phyloP scores from a whole-genome alignment of 2,329 filamentous ascomycete species.

The Dactylellina drechsleri region DNA sequence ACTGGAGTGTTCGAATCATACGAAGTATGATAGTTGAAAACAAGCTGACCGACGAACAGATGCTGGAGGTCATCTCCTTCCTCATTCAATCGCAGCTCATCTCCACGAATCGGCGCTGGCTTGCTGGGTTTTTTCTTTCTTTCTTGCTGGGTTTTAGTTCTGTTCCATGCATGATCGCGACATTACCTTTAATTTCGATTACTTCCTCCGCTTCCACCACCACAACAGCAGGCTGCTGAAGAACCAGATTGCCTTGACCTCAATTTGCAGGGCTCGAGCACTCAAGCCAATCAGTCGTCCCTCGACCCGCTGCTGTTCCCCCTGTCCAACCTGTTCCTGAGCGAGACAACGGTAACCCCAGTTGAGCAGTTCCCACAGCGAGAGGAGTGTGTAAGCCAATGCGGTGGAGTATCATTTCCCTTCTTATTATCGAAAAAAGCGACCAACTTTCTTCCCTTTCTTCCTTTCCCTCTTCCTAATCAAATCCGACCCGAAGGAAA shows the following conservation, averaged over 20 bases:
- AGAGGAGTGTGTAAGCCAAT: conserved; percentile 43
- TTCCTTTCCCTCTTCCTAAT: conserved; percentile 51
- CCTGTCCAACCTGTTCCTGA: conserved; percentile 39
- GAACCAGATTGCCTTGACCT: conserved; percentile 29
- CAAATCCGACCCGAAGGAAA: conserved; percentile 40
- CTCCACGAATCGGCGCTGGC: conserved; percentile 24
- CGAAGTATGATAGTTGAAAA: neutral
- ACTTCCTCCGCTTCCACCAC: conserved; percentile 16
- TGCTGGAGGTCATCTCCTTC: conserved; percentile 27
- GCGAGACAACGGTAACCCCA: conserved; percentile 36
- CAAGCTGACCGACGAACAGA: neutral
- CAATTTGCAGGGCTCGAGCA: conserved; percentile 23
- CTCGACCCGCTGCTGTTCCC: conserved; percentile 1
- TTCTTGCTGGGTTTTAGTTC: neutral
- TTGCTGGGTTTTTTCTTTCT: conserved; percentile 6
- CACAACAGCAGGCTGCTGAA: too few relatives aligned
- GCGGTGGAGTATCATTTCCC: conserved; percentile 49
- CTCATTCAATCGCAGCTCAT: conserved; percentile 43
- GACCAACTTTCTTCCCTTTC: conserved; percentile 30
- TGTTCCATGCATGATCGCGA: conserved; percentile 34
- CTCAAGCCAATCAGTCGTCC: conserved; percentile 43
- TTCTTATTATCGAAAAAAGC: conserved; percentile 43
- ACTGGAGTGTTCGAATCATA: too few relatives aligned
- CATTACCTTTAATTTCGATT: conserved; percentile 33
- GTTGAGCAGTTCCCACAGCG: conserved; percentile 4